Evolutionary conservation across 2,329 filamentous ascomycete species (phyloP), one percentile per base, ranked within the genome.

Genomic region (Aspergillus phoenicis): DNA sequence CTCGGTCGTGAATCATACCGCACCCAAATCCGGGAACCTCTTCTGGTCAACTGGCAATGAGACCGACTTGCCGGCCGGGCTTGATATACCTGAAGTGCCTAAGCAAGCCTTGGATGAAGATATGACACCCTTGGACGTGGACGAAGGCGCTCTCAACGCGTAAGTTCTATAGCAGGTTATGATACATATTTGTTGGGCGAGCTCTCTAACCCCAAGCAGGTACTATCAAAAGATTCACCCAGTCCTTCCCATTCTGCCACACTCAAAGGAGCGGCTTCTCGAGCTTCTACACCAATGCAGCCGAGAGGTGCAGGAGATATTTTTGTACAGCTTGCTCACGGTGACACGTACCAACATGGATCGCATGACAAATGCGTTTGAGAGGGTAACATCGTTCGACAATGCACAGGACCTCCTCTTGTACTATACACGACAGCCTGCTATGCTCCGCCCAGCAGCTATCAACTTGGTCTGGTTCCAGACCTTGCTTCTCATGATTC

Each of bases 401-500:
- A 76, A 74, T 59, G 77, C 77, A 3, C 75, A 78, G 56, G 77
- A 78, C 57, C 64, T 76, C 36, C 60, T 79, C n/a, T 64, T 76
- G 36, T 73, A 73, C 43, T 73, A 76, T 58, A 74, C 75, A 22
- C 75, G 76, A 8, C 76, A 78, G 54, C 72, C 74, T 17, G 70
- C 74, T 17, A 65, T 74, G 26, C 65, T 73, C 26, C 74, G 77
- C 15, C 66, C 72, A 7, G 70, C 70, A 3, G 67, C 75, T 1
- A 70, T 73, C 38, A 80, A 80, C 60, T 57, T 80, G 26, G 66
- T 80, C 22, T 77, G 75, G 68, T 69, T 80, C n/a, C 78, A 80
- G 62, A 73, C 73, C 33, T 67, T 79, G 52, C 68, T 76, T 8
- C 65, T 80, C 20, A 75, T 80, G 72, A 73, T 78, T 17, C 70